These are phyloP conservation scores for Candida morakotiae DNA, from an alignment of 805 yeast genomes.

Conservation along the genomic window DNA sequence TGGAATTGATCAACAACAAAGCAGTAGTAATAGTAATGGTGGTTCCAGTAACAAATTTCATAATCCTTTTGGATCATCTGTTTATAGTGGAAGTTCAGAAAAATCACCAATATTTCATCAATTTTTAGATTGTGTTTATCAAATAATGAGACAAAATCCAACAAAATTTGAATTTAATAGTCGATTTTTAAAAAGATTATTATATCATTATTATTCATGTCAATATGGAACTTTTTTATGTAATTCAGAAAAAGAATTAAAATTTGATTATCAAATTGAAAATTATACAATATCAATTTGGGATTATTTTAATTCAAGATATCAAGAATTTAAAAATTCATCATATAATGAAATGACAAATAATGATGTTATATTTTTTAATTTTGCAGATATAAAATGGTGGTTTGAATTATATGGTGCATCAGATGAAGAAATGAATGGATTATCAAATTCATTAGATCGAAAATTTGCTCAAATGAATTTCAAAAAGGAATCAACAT, in stretches of 20 bases:
- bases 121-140: constrained; percentile 86
- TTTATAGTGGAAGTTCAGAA: constrained; percentile 35
- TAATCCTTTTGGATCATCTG: constrained; percentile 19
- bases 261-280: constrained; percentile 28
- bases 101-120: constrained; percentile 90
- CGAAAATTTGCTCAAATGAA: constrained; percentile 39
- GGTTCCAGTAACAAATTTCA: constrained; percentile 17
- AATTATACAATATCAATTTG: constrained; percentile 70
- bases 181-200: constrained; percentile 74
- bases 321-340: constrained; percentile 61
- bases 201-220: constrained; percentile 88
- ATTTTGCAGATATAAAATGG: constrained; percentile 65
- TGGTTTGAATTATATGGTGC: constrained; percentile 87
- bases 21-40: too few relatives aligned
- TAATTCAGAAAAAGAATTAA: constrained; percentile 64
- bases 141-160: constrained; percentile 68
- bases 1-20: constrained; percentile 17
- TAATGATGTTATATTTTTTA: constrained; percentile 52
- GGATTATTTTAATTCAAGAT: constrained; percentile 86
- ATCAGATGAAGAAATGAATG: constrained; percentile 53
- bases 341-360: constrained; percentile 27
- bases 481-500: neutral
- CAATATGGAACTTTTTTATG: constrained; percentile 90
- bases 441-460: constrained; percentile 36
- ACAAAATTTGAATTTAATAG: constrained; percentile 81